These are phyloP conservation scores for Oryza officinalis DNA, from an alignment of 176 grass and related monocot genomes.

Conservation along the genomic window DNA sequence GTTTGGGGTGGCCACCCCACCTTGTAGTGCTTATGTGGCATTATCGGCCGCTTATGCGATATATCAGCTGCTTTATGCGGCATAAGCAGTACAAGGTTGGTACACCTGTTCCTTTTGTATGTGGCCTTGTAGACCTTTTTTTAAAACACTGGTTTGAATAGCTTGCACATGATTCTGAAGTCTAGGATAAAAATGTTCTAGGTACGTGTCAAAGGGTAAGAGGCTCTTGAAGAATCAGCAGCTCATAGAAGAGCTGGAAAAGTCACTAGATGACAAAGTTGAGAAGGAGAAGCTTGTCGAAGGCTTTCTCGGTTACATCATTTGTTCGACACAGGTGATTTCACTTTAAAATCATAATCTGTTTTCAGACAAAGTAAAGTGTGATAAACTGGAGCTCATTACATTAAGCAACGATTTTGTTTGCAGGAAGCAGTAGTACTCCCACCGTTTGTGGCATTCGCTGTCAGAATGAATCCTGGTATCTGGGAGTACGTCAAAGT, in stretches of 20 bases:
- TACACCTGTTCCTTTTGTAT: no score
- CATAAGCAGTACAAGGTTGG: no score
- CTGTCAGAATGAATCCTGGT: constrained; percentile 82
- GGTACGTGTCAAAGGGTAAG: constrained; percentile 83
- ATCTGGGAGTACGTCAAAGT: constrained; percentile 94
- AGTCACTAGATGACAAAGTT: constrained; percentile 84
- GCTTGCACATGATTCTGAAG: not conserved
- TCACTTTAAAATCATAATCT: not conserved
- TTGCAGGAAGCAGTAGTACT: constrained; percentile 88
- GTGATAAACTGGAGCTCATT: not conserved
- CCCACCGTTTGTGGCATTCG: constrained; percentile 75
- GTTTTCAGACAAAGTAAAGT: not conserved
- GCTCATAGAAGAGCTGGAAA: constrained; percentile 81
- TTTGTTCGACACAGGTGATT: constrained; percentile 85
- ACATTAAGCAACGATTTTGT: constrained; percentile 3
- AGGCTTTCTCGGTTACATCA: constrained; percentile 85
- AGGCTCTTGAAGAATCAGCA: constrained; percentile 91
- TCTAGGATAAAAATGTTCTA: constrained; percentile 31
- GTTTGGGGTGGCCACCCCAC: no score
- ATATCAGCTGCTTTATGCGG: no score
- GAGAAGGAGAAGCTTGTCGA: constrained; percentile 85
- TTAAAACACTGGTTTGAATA: no score
- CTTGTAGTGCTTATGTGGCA: no score
- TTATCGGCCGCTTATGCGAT: no score
- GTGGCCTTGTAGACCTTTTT: no score